A percentile compares a stretch with the other conserved stretches of the same genome.
Conservation (phyloP, 768 basidiomycete species). For the Cyclocybe cylindracea region DNA sequence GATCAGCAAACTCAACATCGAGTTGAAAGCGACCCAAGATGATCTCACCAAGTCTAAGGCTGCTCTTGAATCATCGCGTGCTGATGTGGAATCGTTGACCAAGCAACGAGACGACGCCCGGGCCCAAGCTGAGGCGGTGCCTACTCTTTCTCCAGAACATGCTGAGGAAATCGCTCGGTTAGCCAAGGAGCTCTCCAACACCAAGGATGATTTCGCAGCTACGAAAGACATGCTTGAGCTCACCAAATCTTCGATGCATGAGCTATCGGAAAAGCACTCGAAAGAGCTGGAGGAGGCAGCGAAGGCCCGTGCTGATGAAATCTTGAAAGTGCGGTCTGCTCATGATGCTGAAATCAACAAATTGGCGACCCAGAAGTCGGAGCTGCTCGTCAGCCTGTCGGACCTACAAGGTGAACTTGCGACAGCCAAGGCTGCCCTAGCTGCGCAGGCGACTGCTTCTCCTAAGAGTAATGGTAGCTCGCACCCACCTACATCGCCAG, state of each 20-base stretch:
- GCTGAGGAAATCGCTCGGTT: conserved; percentile 57
- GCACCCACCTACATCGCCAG: conserved; percentile 39
- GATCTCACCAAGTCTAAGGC: conserved; percentile 79
- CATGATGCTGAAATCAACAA: conserved; percentile 63
- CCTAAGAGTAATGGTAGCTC: conserved; percentile 60
- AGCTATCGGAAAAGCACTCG: conserved; percentile 68
- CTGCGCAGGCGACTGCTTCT: conserved; percentile 47
- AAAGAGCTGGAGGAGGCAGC: conserved; percentile 79
- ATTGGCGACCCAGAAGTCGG: conserved; percentile 61
- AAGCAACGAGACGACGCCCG: conserved; percentile 68
- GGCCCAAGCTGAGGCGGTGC: conserved; percentile 39
- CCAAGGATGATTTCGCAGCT: conserved; percentile 71
- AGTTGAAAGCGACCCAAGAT: conserved; percentile 84
- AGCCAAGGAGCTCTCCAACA: conserved; percentile 54
- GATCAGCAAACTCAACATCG: conserved; percentile 59
- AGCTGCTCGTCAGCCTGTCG: conserved; percentile 60
- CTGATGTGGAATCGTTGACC: conserved; percentile 58
- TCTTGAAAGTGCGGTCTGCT: conserved; percentile 55
- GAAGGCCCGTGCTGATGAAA: conserved; percentile 67
- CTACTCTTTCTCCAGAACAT: conserved; percentile 45
- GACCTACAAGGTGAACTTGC: conserved; percentile 80
- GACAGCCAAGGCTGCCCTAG: conserved; percentile 58
- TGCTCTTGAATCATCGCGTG: conserved; percentile 47
- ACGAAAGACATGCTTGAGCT: conserved; percentile 65
- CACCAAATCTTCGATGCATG: conserved; percentile 69